Percentiles rank a stretch among this genome's conserved stretches.
phyloP scores from a whole-genome alignment of 805 yeast species.

The Hanseniaspora valbyensis region DNA sequence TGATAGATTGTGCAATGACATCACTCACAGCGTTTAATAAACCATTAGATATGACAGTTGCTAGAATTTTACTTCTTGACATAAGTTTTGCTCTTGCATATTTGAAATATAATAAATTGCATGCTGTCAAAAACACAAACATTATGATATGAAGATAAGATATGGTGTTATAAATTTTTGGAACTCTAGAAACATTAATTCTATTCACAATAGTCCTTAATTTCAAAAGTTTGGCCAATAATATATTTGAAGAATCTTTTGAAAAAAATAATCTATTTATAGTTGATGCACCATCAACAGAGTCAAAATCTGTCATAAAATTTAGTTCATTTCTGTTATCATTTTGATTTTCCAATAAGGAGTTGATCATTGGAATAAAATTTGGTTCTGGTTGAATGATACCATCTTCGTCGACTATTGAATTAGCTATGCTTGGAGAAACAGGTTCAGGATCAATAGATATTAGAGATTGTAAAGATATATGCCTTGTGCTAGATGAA shows the following conservation, averaged over 20 bases:
- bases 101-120: slow-evolving; percentile 4
- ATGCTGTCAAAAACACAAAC: background rate
- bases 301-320: slow-evolving; percentile 11
- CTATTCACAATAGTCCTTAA: slow-evolving; percentile 1
- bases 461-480: slow-evolving; percentile 5
- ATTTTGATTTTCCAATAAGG: background rate
- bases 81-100: background rate
- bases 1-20: slow-evolving; percentile 2
- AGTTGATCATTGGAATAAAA: slow-evolving; percentile 13
- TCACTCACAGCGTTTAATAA: slow-evolving; percentile 8
- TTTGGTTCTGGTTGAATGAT: slow-evolving; percentile 13
- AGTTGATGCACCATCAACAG: background rate
- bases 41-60: slow-evolving; percentile 9
- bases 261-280: slow-evolving; percentile 8
- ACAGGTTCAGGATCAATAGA: slow-evolving; percentile 13
- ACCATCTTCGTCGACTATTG: background rate
- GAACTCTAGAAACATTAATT: slow-evolving; percentile 1
- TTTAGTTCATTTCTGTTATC: background rate
- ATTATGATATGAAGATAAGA: background rate
- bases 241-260: background rate
- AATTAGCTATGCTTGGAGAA: background rate
- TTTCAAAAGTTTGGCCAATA: background rate
- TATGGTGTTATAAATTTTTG: background rate
- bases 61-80: background rate
- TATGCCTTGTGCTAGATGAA: background rate